Base-by-base conservation (phyloP, 208 protist genomes). In the Crithidia bombi region DNA sequence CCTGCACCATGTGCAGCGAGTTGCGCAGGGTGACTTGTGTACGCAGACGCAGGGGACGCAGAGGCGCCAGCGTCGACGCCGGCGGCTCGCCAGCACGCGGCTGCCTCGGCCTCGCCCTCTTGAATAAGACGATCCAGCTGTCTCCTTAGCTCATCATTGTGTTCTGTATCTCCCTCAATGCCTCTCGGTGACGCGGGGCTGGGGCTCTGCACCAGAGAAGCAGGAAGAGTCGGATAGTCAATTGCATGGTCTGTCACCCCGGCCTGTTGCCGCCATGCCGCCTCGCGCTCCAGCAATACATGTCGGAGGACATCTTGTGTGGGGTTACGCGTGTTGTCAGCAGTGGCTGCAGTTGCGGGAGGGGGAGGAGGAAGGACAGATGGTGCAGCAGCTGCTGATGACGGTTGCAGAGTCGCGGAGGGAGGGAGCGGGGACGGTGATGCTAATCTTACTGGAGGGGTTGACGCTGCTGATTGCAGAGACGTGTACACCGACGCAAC, bases 111-210 rank as follows among this genome's bases (percentile, higher is more conserved):
- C 47, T 82, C 69, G 0, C 75, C 80, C 30, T 86, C 73, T 15
- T 41, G 51, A 55, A 74, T 70, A 17, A 86, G 63, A 1, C 30
- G 55, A 25, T 83, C 77, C 0, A 87, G 68, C 36, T 86, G 80
- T 0, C 51, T 23, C 28, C 38, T 30, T 28, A 47, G 17, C 25
- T 64, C 57, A 21, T 43, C 23, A 4, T 28, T 25, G 41, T 25
- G 17, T 7, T n/a, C 12, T 51, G 25, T 41, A 17, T 32, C 25
- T 1, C n/a, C n/a, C n/a, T 3, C n/a, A 6, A 1, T 17, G 23
- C 23, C n/a, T 3, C 17, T 7, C 4, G 12, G 55, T 19, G n/a
- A 38, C 11, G n/a, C 33, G 5, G 57, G 12, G 41, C 28, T 64
- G 1, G 59, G 59, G 28, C 59, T 65, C 44, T 65, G 59, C 41